Evolutionary conservation across 371 early-diverging fungal species (phyloP).

Genomic region (Mucor lusitanicus): DNA sequence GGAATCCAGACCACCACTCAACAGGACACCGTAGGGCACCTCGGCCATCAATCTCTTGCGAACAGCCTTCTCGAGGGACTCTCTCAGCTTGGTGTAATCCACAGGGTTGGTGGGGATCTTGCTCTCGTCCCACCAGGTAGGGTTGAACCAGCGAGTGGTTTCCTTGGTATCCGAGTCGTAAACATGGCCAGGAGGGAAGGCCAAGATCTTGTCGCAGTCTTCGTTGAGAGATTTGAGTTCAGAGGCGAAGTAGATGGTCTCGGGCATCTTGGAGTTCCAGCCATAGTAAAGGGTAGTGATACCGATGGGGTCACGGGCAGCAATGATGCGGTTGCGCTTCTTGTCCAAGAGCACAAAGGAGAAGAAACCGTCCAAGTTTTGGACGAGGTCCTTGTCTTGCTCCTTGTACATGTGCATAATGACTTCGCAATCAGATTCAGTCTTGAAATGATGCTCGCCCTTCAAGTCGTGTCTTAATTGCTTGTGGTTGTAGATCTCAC

Average conservation of each 20-base stretch:
- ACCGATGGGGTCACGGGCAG: slow-evolving; percentile 95
- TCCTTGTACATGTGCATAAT: slow-evolving; percentile 91
- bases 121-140: slow-evolving; percentile 84
- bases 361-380: slow-evolving; percentile 93
- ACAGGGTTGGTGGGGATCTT: slow-evolving; percentile 55
- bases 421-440: slow-evolving; percentile 96
- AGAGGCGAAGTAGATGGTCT: slow-evolving; percentile 87
- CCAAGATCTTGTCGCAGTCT: slow-evolving; percentile 91
- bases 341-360: slow-evolving; percentile 89
- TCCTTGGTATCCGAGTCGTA: slow-evolving; percentile 78
- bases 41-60: slow-evolving; percentile 96
- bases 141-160: slow-evolving; percentile 84
- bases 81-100: slow-evolving; percentile 69
- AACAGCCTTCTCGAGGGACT: slow-evolving; percentile 80
- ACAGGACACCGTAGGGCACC: slow-evolving; percentile 95
- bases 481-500: slow-evolving; percentile 97
- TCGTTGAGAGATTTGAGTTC: slow-evolving; percentile 94
- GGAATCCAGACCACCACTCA: slow-evolving; percentile 94
- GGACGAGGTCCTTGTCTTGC: slow-evolving; percentile 75
- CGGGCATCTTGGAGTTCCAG: slow-evolving; percentile 78
- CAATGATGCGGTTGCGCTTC: slow-evolving; percentile 78
- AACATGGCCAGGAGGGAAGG: slow-evolving; percentile 94
- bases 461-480: slow-evolving; percentile 76
- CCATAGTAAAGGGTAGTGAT: slow-evolving; percentile 97
- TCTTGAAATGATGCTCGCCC: slow-evolving; percentile 75